Base-by-base conservation (phyloP, 2,329 filamentous ascomycete genomes). In the Pseudocercospora pini-densiflorae region DNA sequence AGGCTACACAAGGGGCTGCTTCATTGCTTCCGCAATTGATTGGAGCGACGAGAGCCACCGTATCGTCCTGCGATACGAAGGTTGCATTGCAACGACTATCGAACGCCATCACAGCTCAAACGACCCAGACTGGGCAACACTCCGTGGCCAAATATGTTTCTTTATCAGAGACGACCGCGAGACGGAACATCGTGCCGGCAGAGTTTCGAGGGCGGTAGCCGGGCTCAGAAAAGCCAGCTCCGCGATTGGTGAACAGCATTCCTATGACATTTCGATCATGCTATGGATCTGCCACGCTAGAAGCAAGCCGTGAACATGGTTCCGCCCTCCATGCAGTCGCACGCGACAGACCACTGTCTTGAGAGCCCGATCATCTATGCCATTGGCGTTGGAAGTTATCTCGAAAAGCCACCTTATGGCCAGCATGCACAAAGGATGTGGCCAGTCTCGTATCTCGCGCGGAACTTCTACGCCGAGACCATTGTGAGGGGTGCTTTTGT, bases 251-350 rank as follows among this genome's bases (percentile, higher is more conserved):
- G 16, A 27, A 27, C 14, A 29, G 51, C 16, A 27, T 55, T 55
- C 12, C 51, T 55, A 55, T 55, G 51, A 55, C 27, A 12, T n/a
- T 29, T 31, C 51, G 51, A 54, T 54, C 21, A 54, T 54, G 51
- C 51, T 27, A 21, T 23, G 47, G 14, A 24, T 51, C 47, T 43
- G 23, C 23, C 47, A 31, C 24, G 23, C 51, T 27, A 31, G 24
- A 31, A 55, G 8, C 27, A 12, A 31, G 51, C 27, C 19, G 16
- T 14, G 27, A 29, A 19, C 7, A 27, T 24, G 51, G 23, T 24
- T 55, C 27, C 27, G 51, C 51, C 23, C 16, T 29, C 51, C 51
- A 19, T 19, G 51, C 16, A 31, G 27, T 27, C n/a, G 24, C 51
- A 55, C 51, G 27, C 51, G 51, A 55, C 51, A 55, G 4, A n/a